Evolutionary conservation across 352 stramenopile genomes (phyloP).

Genomic region (Thalassiosira exigua): DNA sequence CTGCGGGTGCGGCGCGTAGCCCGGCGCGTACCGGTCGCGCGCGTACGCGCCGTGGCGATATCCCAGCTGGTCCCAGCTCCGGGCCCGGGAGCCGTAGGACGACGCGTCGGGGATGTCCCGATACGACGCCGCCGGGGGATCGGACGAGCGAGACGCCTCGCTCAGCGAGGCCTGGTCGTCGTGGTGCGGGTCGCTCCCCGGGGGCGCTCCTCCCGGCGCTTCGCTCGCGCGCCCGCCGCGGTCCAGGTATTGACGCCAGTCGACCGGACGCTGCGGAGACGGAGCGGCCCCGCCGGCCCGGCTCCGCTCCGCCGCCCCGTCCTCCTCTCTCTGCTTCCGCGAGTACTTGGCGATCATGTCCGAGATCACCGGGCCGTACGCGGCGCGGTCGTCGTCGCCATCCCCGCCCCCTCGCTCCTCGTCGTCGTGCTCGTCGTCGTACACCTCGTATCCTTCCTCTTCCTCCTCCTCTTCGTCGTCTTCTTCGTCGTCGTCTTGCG

Average conservation of each 20-base stretch:
- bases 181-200: slow-evolving; percentile 9
- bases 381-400: slow-evolving; percentile 12
- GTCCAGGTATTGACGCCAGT: neutral
- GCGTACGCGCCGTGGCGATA: no score
- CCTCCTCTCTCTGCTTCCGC: slow-evolving; percentile 23
- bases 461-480: no score
- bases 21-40: no score
- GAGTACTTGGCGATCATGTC: slow-evolving; percentile 51
- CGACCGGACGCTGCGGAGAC: neutral
- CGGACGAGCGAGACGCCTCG: slow-evolving; percentile 26
- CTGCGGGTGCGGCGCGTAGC: no score
- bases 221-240: neutral
- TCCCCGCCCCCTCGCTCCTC: no score
- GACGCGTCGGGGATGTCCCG: slow-evolving; percentile 28
- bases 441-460: slow-evolving; percentile 30
- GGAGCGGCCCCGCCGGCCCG: neutral
- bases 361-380: slow-evolving; percentile 40
- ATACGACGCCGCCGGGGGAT: slow-evolving; percentile 59
- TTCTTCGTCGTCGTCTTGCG: no score
- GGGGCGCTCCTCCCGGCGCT: neutral
- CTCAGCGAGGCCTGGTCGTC: neutral
- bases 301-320: neutral
- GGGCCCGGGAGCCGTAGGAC: neutral
- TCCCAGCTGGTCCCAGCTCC: no score
- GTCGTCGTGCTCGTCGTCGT: slow-evolving; percentile 28